Conservation (phyloP, 306 rosid species). For the Ceratonia siliqua region DNA sequence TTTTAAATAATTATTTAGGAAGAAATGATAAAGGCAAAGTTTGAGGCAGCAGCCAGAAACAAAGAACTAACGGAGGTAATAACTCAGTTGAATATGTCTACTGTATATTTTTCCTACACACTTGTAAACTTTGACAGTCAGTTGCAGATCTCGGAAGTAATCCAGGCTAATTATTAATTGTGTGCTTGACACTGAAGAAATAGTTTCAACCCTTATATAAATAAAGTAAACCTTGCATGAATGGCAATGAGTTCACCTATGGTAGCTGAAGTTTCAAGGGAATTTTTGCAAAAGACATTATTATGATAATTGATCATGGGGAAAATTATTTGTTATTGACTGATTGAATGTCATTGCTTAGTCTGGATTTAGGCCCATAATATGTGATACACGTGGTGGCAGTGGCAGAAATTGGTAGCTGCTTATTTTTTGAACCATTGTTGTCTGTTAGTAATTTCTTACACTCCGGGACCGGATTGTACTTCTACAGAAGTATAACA, state of each 20-base stretch:
- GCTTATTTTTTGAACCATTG: neutral
- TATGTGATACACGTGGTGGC: slow-evolving; percentile 7
- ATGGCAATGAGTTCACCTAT: slow-evolving; percentile 19
- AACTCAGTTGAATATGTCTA: slow-evolving; percentile 23
- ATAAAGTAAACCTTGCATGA: slow-evolving; percentile 15
- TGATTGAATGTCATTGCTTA: neutral
- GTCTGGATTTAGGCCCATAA: neutral
- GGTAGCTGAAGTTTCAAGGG: neutral
- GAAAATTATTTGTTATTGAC: neutral
- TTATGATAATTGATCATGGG: neutral
- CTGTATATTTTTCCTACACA: slow-evolving; percentile 14
- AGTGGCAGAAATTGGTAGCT: neutral
- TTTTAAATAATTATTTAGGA: slow-evolving; percentile 52
- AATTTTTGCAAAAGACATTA: neutral
- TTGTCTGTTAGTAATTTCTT: neutral
- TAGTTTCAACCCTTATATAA: neutral
- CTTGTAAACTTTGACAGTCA: slow-evolving; percentile 3
- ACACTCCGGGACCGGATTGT: too few relatives aligned
- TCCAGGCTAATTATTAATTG: neutral
- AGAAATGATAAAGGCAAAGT: slow-evolving; percentile 85
- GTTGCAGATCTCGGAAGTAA: neutral
- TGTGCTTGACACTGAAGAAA: neutral
- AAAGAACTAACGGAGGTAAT: slow-evolving; percentile 73
- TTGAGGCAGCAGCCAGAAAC: slow-evolving; percentile 65
- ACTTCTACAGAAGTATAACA: too few relatives aligned